Percentiles rank a stretch among this genome's conserved stretches.
Conservation (phyloP, 2,329 filamentous ascomycete genomes). For the Coniochaeta ligniaria region DNA sequence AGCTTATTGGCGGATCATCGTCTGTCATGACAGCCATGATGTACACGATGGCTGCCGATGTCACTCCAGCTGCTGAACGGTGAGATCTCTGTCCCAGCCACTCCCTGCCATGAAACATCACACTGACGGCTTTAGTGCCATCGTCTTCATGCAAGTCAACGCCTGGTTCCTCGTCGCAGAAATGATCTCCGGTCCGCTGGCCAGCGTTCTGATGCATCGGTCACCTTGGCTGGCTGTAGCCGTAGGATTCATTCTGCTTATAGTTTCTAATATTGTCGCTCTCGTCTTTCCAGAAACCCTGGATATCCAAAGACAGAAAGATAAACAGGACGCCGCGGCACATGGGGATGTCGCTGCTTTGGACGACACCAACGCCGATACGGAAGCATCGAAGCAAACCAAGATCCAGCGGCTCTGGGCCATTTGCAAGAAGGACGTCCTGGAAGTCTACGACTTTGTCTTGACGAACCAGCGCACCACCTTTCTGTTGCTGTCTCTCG, state of each 20-base stretch:
- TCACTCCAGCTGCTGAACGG: conserved; percentile 25
- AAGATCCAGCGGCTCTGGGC: conserved; percentile 13
- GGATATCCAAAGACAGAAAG: conserved; percentile 16
- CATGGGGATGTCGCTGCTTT: neutral
- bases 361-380: neutral
- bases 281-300: conserved; percentile 36
- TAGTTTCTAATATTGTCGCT: conserved; percentile 19
- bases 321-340: conserved; percentile 13
- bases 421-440: conserved; percentile 17
- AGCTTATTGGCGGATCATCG: conserved; percentile 32
- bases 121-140: conserved; percentile 18
- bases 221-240: conserved; percentile 33
- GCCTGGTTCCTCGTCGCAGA: conserved; percentile 29
- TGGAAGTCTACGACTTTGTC: conserved; percentile 31
- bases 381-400: conserved; percentile 4
- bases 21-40: conserved; percentile 33
- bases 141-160: conserved; percentile 31
- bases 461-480: conserved; percentile 28
- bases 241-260: conserved; percentile 22
- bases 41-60: conserved; percentile 37
- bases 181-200: conserved; percentile 30
- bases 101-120: neutral
- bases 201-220: conserved; percentile 29
- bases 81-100: neutral
- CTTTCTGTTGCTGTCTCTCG: conserved; percentile 28